phyloP scores from a whole-genome alignment of 306 rosid genomes.

The Cyclanthera cordifolia region DNA sequence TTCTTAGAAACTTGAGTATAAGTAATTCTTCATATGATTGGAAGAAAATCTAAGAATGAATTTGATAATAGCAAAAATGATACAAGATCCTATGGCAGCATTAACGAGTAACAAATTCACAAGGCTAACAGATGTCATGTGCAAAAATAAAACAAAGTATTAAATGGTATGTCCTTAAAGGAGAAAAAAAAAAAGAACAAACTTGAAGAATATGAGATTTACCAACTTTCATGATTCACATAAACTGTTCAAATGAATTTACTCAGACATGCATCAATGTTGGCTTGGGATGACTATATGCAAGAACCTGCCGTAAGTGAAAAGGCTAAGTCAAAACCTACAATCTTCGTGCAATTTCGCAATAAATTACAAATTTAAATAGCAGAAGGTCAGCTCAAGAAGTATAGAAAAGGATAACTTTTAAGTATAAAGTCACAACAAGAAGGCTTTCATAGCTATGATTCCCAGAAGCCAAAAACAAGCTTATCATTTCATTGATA shows the following conservation, averaged over 20 bases:
- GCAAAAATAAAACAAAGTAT: neutral
- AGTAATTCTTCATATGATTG: neutral
- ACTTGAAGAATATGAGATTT: slow-evolving; percentile 12
- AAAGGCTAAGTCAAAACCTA: neutral
- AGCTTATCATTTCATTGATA: neutral
- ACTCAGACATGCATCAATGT: neutral
- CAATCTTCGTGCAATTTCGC: neutral
- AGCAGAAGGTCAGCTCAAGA: slow-evolving; percentile 3
- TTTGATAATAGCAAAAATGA: no score
- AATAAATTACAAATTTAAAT: neutral
- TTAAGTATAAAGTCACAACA: neutral
- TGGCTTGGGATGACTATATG: no score
- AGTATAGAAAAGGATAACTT: neutral
- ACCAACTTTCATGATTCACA: slow-evolving; percentile 71
- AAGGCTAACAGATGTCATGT: neutral
- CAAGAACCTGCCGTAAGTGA: no score
- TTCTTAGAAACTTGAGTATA: neutral
- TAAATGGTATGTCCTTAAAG: no score
- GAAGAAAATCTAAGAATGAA: no score
- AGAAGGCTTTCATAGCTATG: neutral
- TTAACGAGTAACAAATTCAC: neutral
- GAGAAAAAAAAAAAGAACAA: no score
- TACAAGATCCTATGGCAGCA: no score
- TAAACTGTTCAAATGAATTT: slow-evolving; percentile 8
- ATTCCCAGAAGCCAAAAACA: slow-evolving; percentile 2